Evolutionary conservation across 2,329 filamentous ascomycete genomes (phyloP), one percentile per base, ranked within the genome.

Genomic region (Talaromyces sp.): DNA sequence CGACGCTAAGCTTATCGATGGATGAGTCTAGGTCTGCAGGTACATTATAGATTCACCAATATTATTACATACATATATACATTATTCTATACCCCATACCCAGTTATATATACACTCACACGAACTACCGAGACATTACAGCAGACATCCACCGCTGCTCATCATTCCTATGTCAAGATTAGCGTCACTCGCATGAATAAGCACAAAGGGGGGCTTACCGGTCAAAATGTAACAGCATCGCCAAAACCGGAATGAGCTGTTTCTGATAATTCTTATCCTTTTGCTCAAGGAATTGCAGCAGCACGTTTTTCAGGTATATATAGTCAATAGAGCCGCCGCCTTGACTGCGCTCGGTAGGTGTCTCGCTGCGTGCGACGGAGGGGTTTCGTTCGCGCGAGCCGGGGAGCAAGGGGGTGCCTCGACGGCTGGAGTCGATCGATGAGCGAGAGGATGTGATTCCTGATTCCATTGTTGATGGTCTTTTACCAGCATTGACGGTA

Each of bases 101-200:
- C n/a, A n/a, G n/a, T n/a, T n/a, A n/a, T n/a, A n/a, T 37, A 31
- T 35, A 23, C 11, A 35, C 2, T n/a, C 14, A 12, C 42, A 18
- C 35, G 3, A 40, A 60, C 74, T 67, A 83, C 69, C 74, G 76
- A 16, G 83, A 81, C 64, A 82, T 81, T 56, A 96, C 87, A 2
- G 89, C 92, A 18, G 87, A 84, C 76, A 88, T 86, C 91, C 92
- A 96, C 76, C 91, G 93, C 76, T 95, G 88, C 77, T 95, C 90
- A 68, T 96, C 92, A 69, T 84, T 85, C 69, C 84, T 86, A 48
- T 2, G 63, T 63, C 5, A 25, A 18, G 31, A 50, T 69, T 58
- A 67, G 70, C 62, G 68, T 33, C 7, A 48, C 3, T 3, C 2
- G 16, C 18, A n/a, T 6, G 6, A 57, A 1, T 1, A 48, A 3